These are phyloP conservation scores for Bromus sterilis DNA, from an alignment of 176 grass and related monocot species.

Conservation along the genomic window DNA sequence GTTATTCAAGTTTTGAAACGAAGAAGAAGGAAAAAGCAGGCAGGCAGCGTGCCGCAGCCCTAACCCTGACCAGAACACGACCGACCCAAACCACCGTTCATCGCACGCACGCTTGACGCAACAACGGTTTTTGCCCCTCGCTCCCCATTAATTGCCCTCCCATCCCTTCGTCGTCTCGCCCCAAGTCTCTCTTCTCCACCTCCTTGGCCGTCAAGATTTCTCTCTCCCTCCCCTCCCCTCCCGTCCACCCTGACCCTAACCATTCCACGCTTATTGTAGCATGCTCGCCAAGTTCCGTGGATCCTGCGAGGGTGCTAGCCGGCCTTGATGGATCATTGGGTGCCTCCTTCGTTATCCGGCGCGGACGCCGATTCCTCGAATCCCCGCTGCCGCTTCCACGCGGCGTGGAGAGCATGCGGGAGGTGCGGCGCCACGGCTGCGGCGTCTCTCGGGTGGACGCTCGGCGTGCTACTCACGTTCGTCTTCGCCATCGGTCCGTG, in stretches of 20 bases:
- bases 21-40: not conserved
- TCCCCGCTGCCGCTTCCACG: not conserved
- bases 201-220: not conserved
- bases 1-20: too few relatives aligned
- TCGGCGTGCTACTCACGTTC: conserved; percentile 56
- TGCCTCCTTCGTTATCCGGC: not conserved
- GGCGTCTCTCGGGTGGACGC: conserved; percentile 22
- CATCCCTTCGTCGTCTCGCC: not conserved
- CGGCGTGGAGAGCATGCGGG: conserved; percentile 14
- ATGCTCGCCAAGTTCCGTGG: not conserved
- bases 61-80: not conserved
- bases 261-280: not conserved
- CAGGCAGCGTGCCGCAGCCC: not conserved
- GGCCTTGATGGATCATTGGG: conserved; percentile 34
- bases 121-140: not conserved
- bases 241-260: not conserved
- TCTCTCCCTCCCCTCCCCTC: not conserved
- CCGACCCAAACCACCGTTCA: not conserved
- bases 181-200: not conserved
- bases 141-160: not conserved
- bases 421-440: not conserved
- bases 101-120: not conserved
- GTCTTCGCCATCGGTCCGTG: conserved; percentile 65
- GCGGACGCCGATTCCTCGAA: not conserved
- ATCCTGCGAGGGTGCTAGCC: not conserved